Conservation (phyloP, 345 rosid genomes). For the Bruguiera gymnorhiza region DNA sequence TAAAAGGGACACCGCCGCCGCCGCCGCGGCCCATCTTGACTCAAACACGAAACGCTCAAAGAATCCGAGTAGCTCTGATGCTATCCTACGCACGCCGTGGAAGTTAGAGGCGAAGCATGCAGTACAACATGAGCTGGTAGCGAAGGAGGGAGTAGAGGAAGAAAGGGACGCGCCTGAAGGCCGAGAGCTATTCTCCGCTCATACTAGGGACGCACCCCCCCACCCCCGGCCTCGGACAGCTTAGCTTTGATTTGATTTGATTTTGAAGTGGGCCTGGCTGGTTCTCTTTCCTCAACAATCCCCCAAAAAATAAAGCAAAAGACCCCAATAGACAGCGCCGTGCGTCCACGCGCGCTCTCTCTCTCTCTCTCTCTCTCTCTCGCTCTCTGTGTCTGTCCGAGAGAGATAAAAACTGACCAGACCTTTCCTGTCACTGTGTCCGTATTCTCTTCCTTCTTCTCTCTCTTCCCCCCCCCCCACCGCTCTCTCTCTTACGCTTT, state of each 20-base stretch:
- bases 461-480: constrained; percentile 17
- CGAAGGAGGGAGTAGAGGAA: background rate
- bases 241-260: constrained; percentile 3
- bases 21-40: constrained; percentile 24
- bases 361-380: background rate
- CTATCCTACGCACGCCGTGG: constrained; percentile 25
- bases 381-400: background rate
- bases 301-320: constrained; percentile 3
- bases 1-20: constrained; percentile 26
- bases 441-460: constrained; percentile 11
- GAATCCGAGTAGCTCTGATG: background rate
- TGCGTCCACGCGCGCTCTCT: background rate
- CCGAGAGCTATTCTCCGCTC: constrained; percentile 9
- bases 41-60: constrained; percentile 2
- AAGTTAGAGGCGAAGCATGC: constrained; percentile 11
- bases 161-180: constrained; percentile 17
- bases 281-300: constrained; percentile 18
- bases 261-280: constrained; percentile 33
- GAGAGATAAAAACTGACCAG: background rate
- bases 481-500: constrained; percentile 2
- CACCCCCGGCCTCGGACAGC: background rate
- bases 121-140: background rate
- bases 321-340: constrained; percentile 29
- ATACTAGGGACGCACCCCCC: constrained; percentile 24
- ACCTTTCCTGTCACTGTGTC: constrained; percentile 7